Evolutionary conservation across 177 flowering plant species (phyloP).

Genomic region (Tripterygium wilfordii): DNA sequence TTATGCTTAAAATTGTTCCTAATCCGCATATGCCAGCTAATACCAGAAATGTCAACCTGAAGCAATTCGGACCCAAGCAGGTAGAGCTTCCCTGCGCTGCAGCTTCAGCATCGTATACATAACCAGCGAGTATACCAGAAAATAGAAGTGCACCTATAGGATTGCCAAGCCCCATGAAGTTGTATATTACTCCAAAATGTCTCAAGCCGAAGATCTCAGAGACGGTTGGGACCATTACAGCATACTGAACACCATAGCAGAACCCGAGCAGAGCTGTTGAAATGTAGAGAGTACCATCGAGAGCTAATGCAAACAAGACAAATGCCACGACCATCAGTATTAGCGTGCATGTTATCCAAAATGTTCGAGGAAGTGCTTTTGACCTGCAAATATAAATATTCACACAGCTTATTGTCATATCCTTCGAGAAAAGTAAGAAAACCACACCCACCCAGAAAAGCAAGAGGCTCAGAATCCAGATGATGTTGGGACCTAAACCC

Average conservation of each 20-base stretch:
- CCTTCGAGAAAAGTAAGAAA: neutral
- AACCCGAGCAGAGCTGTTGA: conserved; percentile 35
- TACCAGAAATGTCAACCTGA: conserved; percentile 42
- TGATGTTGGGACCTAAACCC: no score
- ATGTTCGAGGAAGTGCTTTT: conserved; percentile 31
- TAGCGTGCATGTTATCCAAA: conserved; percentile 38
- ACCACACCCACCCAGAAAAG: neutral
- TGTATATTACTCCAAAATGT: conserved; percentile 55
- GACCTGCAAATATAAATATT: no score
- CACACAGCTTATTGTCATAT: no score
- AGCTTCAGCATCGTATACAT: conserved; percentile 54
- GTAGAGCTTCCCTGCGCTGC: conserved; percentile 39
- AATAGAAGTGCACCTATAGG: conserved; percentile 66
- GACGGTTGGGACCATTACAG: conserved; percentile 32
- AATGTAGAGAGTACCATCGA: conserved; percentile 25
- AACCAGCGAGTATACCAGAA: conserved; percentile 60
- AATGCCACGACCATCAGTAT: conserved; percentile 32
- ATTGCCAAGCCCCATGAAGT: conserved; percentile 50
- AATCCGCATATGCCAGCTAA: conserved; percentile 33
- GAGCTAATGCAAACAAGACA: conserved; percentile 28
- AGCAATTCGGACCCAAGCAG: conserved; percentile 51
- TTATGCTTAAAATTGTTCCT: conserved; percentile 26
- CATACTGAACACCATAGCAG: conserved; percentile 31
- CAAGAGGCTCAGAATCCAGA: neutral
- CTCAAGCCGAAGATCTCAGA: conserved; percentile 46